Evolutionary conservation across 2,329 filamentous ascomycete genomes (phyloP).

Genomic region (Thielaviopsis punctulata): DNA sequence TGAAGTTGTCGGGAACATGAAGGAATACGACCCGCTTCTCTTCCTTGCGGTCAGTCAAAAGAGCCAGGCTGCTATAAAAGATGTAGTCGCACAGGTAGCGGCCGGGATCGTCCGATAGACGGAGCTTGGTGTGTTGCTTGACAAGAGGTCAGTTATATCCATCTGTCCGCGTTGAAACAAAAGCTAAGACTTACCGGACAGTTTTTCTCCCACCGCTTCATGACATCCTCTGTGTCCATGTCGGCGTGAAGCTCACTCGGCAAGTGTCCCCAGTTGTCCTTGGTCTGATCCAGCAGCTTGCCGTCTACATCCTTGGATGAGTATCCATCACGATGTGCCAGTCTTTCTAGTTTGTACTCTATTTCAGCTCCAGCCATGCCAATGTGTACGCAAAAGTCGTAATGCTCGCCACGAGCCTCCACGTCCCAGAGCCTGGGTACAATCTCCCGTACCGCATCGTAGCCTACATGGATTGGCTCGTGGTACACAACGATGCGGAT

Average conservation of each 20-base stretch:
- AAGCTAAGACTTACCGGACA: not conserved
- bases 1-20: constrained; percentile 49
- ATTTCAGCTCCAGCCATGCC: constrained; percentile 54
- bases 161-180: not conserved
- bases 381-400: constrained; percentile 59
- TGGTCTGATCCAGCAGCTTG: constrained; percentile 32
- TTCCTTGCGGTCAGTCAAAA: constrained; percentile 30
- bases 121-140: constrained; percentile 27
- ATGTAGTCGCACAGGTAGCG: constrained; percentile 66
- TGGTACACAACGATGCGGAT: constrained; percentile 50
- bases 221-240: constrained; percentile 39
- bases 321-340: constrained; percentile 58
- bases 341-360: constrained; percentile 53
- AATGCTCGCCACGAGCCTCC: constrained; percentile 18
- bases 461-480: constrained; percentile 52
- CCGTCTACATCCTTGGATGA: constrained; percentile 52
- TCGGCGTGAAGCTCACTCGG: constrained; percentile 40
- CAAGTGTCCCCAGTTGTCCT: constrained; percentile 36
- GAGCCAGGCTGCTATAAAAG: constrained; percentile 50
- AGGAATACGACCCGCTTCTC: constrained; percentile 45
- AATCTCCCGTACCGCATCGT: constrained; percentile 44
- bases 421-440: constrained; percentile 45
- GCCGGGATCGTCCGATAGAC: constrained; percentile 53
- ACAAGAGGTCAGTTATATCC: constrained; percentile 11
- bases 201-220: constrained; percentile 35